Evolutionary conservation across 495 filamentous ascomycete genomes (phyloP), one percentile per base, ranked within the genome.

Genomic region (Penicillium argentinense): DNA sequence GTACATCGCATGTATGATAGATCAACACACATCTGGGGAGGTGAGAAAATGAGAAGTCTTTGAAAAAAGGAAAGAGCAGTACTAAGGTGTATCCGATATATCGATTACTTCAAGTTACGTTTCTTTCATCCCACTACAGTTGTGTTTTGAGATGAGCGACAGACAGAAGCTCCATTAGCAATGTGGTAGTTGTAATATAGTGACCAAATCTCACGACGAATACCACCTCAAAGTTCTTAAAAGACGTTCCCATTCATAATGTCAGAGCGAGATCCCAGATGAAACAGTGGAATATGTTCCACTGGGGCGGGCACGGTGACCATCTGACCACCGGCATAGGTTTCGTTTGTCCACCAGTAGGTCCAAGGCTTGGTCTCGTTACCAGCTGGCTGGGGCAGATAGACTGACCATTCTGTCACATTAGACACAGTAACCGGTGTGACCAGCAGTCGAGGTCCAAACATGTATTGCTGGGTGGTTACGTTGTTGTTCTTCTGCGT

Each of bases 401-500:
- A 67, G 0, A 67, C 63, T n/a, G 42, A 26, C 60, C 60, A 62
- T 23, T 61, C 54, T 2, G 55, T 56, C 11, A 47, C 46, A 52
- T 62, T 62, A 24, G 60, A 54, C 8, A 39, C 27, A 7, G 58
- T 62, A 1, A 67, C 56, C 1, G 63, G 63, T 3, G 49, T 50
- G 2, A 64, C 56, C 13, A 67, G 34, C 9, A 62, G 45, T 7
- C 53, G 34, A 4, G 60, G 63, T 1, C 63, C 63, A 28, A 62
- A 64, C 63, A 67, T 60, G 27, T 67, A 67, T 37, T 62, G 58
- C 45, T 66, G 59, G 0, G 55, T 63, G 0, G 61, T 62, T 29
- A 43, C 47, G 18, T 62, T 64, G 23, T 22, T 46, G 28, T 62
- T 62, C 9, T 16, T 17, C 17, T 22, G 45, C 1, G 59, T 61